These are phyloP conservation scores for Pyrenula aspistea DNA, from an alignment of 495 filamentous ascomycete species.

Conservation along the genomic window DNA sequence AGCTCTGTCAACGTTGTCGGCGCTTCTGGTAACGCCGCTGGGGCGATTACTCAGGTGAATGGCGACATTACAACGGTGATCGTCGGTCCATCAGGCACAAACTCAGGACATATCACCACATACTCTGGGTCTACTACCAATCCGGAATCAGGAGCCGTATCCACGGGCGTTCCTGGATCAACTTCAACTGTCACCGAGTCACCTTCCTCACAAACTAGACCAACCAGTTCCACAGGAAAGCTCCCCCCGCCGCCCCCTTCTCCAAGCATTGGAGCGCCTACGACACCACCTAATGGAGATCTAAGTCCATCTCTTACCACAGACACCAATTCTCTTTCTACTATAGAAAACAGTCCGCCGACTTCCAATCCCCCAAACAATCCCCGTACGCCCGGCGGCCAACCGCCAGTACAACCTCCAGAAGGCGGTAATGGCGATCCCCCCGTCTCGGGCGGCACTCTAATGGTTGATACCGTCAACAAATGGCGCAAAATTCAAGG, in stretches of 20 bases:
- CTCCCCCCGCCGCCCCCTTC: neutral
- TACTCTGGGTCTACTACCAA: neutral
- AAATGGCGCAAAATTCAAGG: neutral
- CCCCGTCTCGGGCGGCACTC: neutral
- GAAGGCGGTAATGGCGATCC: too few relatives aligned
- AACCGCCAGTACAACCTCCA: too few relatives aligned
- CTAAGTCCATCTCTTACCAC: neutral
- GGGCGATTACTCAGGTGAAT: neutral
- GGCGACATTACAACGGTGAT: neutral
- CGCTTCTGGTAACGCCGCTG: neutral
- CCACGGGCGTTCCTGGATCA: neutral
- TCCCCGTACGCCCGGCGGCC: too few relatives aligned
- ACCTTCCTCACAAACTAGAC: neutral
- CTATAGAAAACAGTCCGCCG: neutral
- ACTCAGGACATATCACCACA: neutral
- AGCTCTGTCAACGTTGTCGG: neutral
- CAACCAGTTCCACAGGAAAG: neutral
- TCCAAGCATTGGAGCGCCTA: neutral
- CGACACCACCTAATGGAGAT: neutral
- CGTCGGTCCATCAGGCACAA: neutral
- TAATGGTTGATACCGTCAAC: neutral
- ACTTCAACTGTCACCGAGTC: neutral
- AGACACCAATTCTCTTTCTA: neutral
- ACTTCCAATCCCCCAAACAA: neutral
- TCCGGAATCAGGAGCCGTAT: neutral